phyloP scores from a whole-genome alignment of 805 yeast species.

The Clavispora carvajalis region DNA sequence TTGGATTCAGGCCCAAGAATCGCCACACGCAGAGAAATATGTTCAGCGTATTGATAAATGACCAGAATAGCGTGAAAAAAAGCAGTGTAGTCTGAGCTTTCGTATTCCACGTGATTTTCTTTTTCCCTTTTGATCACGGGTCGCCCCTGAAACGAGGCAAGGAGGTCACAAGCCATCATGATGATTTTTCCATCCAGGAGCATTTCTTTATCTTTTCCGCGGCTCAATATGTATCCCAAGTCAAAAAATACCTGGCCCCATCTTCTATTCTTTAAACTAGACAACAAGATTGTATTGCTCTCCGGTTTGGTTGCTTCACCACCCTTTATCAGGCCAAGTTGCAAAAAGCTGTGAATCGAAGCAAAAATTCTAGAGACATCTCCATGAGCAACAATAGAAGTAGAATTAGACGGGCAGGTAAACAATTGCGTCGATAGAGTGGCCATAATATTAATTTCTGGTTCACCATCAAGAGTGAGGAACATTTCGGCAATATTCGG shows the following conservation, averaged over 20 bases:
- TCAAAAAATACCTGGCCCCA: conserved; percentile 80
- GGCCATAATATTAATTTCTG: conserved; percentile 71
- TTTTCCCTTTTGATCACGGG: conserved; percentile 73
- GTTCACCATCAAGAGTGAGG: conserved; percentile 75
- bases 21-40: conserved; percentile 43
- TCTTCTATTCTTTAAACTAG: conserved; percentile 58
- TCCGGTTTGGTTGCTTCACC: conserved; percentile 36
- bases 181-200: conserved; percentile 45
- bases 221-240: conserved; percentile 67
- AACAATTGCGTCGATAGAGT: conserved; percentile 79
- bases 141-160: conserved; percentile 69
- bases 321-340: conserved; percentile 45
- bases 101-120: conserved; percentile 83
- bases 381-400: conserved; percentile 56
- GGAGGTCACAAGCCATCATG: conserved; percentile 57
- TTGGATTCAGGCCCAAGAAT: conserved; percentile 11
- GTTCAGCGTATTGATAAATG: conserved; percentile 56
- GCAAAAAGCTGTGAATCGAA: conserved; percentile 56
- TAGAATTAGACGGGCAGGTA: conserved; percentile 81
- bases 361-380: conserved; percentile 60
- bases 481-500: conserved; percentile 70
- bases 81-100: conserved; percentile 73
- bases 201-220: conserved; percentile 52
- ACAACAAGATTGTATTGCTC: conserved; percentile 33
- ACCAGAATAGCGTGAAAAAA: conserved; percentile 67